These are phyloP conservation scores for Nothophytophthora sp. DNA, from an alignment of 352 stramenopile genomes.

Conservation along the genomic window DNA sequence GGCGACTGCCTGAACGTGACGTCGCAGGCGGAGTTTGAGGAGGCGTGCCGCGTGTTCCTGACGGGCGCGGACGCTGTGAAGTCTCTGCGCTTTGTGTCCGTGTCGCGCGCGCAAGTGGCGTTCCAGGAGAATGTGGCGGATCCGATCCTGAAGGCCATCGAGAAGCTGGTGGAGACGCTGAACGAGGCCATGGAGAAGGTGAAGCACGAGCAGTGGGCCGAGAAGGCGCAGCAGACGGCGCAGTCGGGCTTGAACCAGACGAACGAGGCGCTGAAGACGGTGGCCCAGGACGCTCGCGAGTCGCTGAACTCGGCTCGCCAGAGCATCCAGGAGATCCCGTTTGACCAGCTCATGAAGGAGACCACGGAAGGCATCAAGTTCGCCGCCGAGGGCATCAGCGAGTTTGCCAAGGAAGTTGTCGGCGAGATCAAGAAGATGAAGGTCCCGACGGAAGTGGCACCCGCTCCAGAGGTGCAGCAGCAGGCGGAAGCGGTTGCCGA, in stretches of 20 bases:
- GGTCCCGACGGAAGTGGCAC: conserved; percentile 27
- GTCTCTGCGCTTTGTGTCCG: conserved; percentile 69
- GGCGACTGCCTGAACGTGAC: conserved; percentile 73
- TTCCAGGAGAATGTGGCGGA: conserved; percentile 85
- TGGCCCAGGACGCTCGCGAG: conserved; percentile 56
- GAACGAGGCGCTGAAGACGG: conserved; percentile 64
- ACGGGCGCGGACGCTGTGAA: conserved; percentile 30
- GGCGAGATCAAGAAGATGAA: conserved; percentile 71
- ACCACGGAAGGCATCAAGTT: conserved; percentile 80
- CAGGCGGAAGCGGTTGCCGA: conserved; percentile 29
- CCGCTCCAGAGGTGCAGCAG: conserved; percentile 27
- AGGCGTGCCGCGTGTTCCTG: conserved; percentile 64
- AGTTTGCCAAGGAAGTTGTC: conserved; percentile 79
- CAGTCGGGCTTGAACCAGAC: conserved; percentile 58
- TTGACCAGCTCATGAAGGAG: conserved; percentile 82
- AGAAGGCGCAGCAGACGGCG: conserved; percentile 50
- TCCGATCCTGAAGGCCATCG: conserved; percentile 78
- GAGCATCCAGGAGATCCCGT: conserved; percentile 79
- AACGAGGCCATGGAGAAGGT: conserved; percentile 82
- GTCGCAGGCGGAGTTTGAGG: conserved; percentile 66
- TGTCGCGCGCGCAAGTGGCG: conserved; percentile 53
- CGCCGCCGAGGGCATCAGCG: conserved; percentile 65
- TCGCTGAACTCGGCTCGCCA: conserved; percentile 50
- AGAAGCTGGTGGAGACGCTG: conserved; percentile 81
- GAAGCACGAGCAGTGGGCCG: conserved; percentile 78